Evolutionary conservation across 805 yeast genomes (phyloP).

Genomic region (Candida palmyrensis): DNA sequence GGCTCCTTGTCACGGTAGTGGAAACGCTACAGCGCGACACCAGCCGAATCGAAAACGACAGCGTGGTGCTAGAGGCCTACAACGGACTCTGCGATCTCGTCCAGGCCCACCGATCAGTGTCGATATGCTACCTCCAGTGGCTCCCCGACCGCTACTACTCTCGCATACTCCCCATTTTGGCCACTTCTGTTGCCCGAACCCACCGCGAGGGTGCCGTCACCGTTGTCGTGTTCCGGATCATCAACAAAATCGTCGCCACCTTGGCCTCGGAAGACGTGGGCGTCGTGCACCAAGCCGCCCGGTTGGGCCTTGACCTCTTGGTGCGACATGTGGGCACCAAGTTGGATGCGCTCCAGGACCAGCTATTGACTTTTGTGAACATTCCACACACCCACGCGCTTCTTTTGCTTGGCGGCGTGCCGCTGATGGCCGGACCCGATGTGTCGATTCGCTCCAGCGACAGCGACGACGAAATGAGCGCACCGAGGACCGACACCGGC

Average conservation of each 20-base stretch:
- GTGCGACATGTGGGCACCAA: constrained; percentile 34
- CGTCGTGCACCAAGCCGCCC: constrained; percentile 32
- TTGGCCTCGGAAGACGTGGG: constrained; percentile 36
- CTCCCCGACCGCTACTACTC: constrained; percentile 8
- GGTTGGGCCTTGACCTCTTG: constrained; percentile 32
- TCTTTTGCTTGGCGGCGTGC: constrained; percentile 16
- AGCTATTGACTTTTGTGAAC: constrained; percentile 42
- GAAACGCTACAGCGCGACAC: constrained; percentile 4
- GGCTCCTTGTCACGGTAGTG: constrained; percentile 16
- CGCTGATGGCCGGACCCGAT: constrained; percentile 19
- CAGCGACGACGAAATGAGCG: neutral
- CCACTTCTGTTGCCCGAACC: constrained; percentile 9
- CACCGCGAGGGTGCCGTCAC: constrained; percentile 21
- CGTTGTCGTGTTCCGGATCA: constrained; percentile 29
- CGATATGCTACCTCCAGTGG: constrained; percentile 16
- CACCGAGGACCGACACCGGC: neutral
- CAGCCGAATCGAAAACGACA: no score
- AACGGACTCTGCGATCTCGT: constrained; percentile 14
- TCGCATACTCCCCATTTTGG: constrained; percentile 14
- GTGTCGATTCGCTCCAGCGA: constrained; percentile 6
- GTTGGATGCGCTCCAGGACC: constrained; percentile 37
- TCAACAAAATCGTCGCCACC: constrained; percentile 42
- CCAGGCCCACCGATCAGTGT: constrained; percentile 15
- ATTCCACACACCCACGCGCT: constrained; percentile 35
- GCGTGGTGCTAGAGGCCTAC: constrained; percentile 16